Percentiles rank a stretch among this genome's conserved stretches.
phyloP scores from a whole-genome alignment of 1,284 basidiomycete genomes.

The Heimioporus retisporus region DNA sequence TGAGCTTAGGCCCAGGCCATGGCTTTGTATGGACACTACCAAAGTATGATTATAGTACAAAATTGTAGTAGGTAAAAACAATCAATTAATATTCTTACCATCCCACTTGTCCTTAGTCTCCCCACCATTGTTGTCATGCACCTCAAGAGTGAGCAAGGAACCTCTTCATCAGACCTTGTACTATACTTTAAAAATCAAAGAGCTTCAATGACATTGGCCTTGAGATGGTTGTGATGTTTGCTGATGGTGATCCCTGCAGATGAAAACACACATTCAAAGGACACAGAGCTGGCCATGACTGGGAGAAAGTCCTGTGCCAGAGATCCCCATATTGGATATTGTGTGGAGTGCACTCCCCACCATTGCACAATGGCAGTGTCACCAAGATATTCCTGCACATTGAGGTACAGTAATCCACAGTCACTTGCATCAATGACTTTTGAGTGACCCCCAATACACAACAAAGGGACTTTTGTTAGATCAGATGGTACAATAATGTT shows the following conservation, averaged over 20 bases:
- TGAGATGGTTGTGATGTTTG: constrained; percentile 39
- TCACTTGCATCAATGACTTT: too few species aligned
- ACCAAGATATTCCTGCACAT: not conserved
- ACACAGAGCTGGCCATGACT: constrained; percentile 52
- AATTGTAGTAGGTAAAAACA: too few species aligned
- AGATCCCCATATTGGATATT: constrained; percentile 40
- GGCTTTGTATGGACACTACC: too few species aligned
- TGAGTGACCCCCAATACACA: too few species aligned
- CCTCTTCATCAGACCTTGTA: constrained; percentile 7
- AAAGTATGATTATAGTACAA: too few species aligned
- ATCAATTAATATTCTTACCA: not conserved
- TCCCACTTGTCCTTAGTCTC: constrained; percentile 16
- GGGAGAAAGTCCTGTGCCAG: constrained; percentile 47
- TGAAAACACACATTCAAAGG: constrained; percentile 19
- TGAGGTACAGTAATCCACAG: not conserved
- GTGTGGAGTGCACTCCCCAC: not conserved
- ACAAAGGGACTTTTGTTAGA: too few species aligned
- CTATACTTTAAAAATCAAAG: constrained; percentile 23
- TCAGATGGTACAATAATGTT: too few species aligned
- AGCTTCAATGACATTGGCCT: constrained; percentile 33
- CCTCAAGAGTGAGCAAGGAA: not conserved
- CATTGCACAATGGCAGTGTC: constrained; percentile 1
- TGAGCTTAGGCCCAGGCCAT: too few species aligned
- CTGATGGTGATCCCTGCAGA: constrained; percentile 47
- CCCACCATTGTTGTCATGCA: not conserved